phyloP scores from a whole-genome alignment of 139 green algal species.

The Eudorina sp. region DNA sequence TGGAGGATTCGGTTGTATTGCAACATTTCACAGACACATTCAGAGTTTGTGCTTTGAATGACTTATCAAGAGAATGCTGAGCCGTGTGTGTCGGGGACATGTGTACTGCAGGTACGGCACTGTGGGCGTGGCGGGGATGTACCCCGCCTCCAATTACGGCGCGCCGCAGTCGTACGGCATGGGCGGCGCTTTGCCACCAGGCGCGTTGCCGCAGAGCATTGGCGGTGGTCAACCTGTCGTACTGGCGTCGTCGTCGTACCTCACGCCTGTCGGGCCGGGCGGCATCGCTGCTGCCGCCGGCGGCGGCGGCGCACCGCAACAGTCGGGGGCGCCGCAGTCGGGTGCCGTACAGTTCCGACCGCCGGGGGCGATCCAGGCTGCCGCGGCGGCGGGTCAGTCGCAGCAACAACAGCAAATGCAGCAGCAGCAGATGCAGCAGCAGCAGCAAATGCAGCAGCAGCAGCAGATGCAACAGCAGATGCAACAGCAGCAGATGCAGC shows the following conservation, averaged over 20 bases:
- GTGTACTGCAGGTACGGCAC: slow-evolving; percentile 37
- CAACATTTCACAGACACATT: too few relatives aligned
- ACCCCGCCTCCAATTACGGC: neutral
- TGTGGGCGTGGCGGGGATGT: slow-evolving; percentile 18
- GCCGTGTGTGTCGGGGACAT: too few relatives aligned
- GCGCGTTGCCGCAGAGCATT: neutral
- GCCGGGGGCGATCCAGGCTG: neutral
- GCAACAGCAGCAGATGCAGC: neutral
- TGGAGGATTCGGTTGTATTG: too few relatives aligned
- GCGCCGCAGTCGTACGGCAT: slow-evolving; percentile 38
- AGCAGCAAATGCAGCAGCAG: too few relatives aligned
- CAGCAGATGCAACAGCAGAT: slow-evolving; percentile 12
- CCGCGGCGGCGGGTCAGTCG: too few relatives aligned
- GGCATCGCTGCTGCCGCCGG: neutral
- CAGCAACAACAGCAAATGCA: too few relatives aligned
- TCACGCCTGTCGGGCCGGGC: neutral
- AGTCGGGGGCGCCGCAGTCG: neutral
- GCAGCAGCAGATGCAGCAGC: neutral
- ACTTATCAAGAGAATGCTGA: too few relatives aligned
- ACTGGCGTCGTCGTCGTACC: neutral
- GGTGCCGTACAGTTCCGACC: neutral
- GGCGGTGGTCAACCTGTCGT: neutral
- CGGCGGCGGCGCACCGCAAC: neutral
- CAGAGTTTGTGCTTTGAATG: too few relatives aligned
- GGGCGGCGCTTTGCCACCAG: neutral